Conservation (phyloP, 1,284 basidiomycete species). For the Tilletia walkeri region DNA sequence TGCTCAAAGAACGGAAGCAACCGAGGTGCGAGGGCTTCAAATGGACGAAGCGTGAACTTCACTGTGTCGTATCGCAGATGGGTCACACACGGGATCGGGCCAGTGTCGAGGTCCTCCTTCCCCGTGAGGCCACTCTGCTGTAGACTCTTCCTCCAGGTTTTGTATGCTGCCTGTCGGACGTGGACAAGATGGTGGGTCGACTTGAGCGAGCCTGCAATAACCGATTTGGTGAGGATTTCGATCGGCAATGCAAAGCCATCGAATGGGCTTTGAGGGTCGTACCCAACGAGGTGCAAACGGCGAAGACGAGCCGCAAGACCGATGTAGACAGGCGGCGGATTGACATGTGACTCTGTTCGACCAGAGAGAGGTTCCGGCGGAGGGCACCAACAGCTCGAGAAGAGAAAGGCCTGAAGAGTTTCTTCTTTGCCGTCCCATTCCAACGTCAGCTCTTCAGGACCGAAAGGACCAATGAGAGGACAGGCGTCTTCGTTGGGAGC, state of each 20-base stretch:
- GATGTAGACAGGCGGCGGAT: not conserved
- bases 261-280: not conserved
- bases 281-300: not conserved
- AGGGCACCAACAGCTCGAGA: not conserved
- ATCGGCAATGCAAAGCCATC: not conserved
- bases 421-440: not conserved
- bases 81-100: conserved; percentile 19
- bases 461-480: not conserved
- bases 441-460: not conserved
- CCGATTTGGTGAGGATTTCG: not conserved
- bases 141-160: not conserved
- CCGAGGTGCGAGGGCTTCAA: conserved; percentile 38
- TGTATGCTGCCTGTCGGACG: not conserved
- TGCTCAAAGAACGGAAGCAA: conserved; percentile 36
- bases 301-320: not conserved
- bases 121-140: not conserved
- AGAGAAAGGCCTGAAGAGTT: not conserved
- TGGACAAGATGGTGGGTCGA: not conserved
- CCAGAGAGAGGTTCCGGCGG: not conserved
- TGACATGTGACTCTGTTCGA: not conserved
- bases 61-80: conserved; percentile 43
- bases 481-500: not conserved
- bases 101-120: too few relatives aligned
- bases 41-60: conserved; percentile 42
- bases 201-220: not conserved